phyloP scores from a whole-genome alignment of 2,329 filamentous ascomycete species.

The Didymella lethalis region DNA sequence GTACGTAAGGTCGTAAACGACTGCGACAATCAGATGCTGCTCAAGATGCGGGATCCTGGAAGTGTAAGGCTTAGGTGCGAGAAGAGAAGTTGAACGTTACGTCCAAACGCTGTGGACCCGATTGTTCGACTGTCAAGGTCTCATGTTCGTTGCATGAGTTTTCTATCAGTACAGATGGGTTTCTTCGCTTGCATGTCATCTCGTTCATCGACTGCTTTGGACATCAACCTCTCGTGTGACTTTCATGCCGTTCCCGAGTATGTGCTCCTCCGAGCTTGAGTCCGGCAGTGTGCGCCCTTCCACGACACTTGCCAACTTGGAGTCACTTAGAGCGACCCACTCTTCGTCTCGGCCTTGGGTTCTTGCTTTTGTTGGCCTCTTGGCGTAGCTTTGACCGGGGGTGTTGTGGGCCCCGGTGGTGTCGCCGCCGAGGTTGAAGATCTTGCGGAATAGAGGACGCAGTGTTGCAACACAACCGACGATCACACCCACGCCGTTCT shows the following conservation, averaged over 20 bases:
- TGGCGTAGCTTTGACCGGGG: slow-evolving; percentile 2
- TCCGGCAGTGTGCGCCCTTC: slow-evolving; percentile 1
- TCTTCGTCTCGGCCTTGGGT: slow-evolving; percentile 7
- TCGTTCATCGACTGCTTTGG: neutral
- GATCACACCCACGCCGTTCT: slow-evolving; percentile 48
- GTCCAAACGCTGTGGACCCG: neutral
- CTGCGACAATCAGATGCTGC: slow-evolving; percentile 29
- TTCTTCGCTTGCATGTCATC: neutral
- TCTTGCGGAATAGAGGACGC: slow-evolving; percentile 43
- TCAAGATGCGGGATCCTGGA: slow-evolving; percentile 60
- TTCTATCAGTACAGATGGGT: neutral
- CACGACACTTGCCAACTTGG: slow-evolving; percentile 5
- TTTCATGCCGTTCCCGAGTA: slow-evolving; percentile 7
- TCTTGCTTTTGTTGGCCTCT: neutral
- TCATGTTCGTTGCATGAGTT: neutral
- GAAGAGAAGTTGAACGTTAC: neutral
- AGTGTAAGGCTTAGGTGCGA: neutral
- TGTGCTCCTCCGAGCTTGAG: slow-evolving; percentile 15
- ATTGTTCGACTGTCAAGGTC: neutral
- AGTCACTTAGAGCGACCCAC: slow-evolving; percentile 15
- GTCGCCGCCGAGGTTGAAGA: slow-evolving; percentile 29
- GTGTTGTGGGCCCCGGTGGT: slow-evolving; percentile 14
- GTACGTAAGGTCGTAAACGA: slow-evolving; percentile 57
- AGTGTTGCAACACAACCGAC: slow-evolving; percentile 47
- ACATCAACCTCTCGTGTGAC: slow-evolving; percentile 5